phyloP scores from a whole-genome alignment of 345 rosid species.

The Eutrema japonicum region DNA sequence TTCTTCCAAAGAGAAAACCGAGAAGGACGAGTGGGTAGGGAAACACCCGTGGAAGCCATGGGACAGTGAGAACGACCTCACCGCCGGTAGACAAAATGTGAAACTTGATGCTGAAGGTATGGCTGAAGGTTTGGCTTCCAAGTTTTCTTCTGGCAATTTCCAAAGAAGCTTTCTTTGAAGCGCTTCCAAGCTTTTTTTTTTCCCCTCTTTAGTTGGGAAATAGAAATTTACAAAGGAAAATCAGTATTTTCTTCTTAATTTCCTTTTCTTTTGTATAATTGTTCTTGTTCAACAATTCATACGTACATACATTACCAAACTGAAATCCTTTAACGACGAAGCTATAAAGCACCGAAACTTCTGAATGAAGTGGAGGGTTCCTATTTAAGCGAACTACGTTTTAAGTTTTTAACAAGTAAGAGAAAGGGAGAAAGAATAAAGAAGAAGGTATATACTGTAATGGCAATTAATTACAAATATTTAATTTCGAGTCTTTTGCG shows the following conservation, averaged over 20 bases:
- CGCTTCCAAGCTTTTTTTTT: background rate
- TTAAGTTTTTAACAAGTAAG: too few relatives aligned
- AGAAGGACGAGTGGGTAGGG: constrained; percentile 83
- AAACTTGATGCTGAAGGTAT: constrained; percentile 69
- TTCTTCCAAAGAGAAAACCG: constrained; percentile 40
- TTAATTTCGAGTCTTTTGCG: background rate
- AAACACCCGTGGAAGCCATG: constrained; percentile 98
- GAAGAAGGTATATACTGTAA: background rate
- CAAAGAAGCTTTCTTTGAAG: constrained; percentile 78
- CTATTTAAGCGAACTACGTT: too few relatives aligned
- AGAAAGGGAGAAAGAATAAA: too few relatives aligned
- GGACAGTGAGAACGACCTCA: constrained; percentile 90
- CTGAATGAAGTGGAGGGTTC: too few relatives aligned
- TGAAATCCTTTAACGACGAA: too few relatives aligned
- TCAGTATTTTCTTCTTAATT: background rate
- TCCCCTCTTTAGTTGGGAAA: background rate
- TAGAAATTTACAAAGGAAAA: background rate
- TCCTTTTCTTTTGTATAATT: background rate
- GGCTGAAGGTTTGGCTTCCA: constrained; percentile 73
- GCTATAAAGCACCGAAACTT: too few relatives aligned
- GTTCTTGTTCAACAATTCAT: background rate
- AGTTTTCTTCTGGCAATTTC: constrained; percentile 79
- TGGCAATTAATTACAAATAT: background rate
- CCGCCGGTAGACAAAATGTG: constrained; percentile 71
- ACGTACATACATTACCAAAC: background rate